Evolutionary conservation across 208 protist genomes (phyloP).

Genomic region (Trypanosoma theileri): DNA sequence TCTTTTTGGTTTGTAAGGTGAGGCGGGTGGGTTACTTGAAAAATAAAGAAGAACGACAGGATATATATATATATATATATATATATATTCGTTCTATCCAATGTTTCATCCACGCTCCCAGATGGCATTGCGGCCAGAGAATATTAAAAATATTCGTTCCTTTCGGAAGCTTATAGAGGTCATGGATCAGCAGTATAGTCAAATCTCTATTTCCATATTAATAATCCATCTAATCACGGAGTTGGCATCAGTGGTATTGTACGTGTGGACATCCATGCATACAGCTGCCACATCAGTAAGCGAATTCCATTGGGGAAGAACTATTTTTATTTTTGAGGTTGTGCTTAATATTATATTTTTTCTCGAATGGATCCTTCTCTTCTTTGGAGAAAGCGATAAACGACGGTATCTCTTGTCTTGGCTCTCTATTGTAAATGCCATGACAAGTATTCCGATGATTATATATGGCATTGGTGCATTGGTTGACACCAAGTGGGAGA

Average conservation of each 20-base stretch:
- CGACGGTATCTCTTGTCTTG: slow-evolving; percentile 57
- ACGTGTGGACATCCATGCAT: slow-evolving; percentile 68
- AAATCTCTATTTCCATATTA: slow-evolving; percentile 59
- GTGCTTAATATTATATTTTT: slow-evolving; percentile 79
- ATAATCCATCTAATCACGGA: slow-evolving; percentile 63
- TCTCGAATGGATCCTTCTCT: slow-evolving; percentile 58
- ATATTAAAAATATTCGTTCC: slow-evolving; percentile 37
- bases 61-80: no score
- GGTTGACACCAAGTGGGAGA: slow-evolving; percentile 40
- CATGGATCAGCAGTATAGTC: slow-evolving; percentile 61
- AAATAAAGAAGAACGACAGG: background rate
- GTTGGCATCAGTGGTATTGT: slow-evolving; percentile 52
- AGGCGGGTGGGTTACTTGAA: slow-evolving; percentile 12
- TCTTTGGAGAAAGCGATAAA: slow-evolving; percentile 72
- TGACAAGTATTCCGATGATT: slow-evolving; percentile 84
- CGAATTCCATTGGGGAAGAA: slow-evolving; percentile 53
- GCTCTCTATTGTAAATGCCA: slow-evolving; percentile 62
- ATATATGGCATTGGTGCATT: slow-evolving; percentile 61
- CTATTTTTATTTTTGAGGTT: slow-evolving; percentile 61
- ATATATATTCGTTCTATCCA: background rate
- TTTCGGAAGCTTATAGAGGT: slow-evolving; percentile 67
- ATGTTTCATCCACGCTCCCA: slow-evolving; percentile 9
- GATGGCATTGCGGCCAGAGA: slow-evolving; percentile 1
- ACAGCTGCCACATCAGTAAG: slow-evolving; percentile 29
- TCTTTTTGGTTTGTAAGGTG: slow-evolving; percentile 7